Conservation (phyloP, 2,329 filamentous ascomycete genomes). For the Cladophialophora immunda region DNA sequence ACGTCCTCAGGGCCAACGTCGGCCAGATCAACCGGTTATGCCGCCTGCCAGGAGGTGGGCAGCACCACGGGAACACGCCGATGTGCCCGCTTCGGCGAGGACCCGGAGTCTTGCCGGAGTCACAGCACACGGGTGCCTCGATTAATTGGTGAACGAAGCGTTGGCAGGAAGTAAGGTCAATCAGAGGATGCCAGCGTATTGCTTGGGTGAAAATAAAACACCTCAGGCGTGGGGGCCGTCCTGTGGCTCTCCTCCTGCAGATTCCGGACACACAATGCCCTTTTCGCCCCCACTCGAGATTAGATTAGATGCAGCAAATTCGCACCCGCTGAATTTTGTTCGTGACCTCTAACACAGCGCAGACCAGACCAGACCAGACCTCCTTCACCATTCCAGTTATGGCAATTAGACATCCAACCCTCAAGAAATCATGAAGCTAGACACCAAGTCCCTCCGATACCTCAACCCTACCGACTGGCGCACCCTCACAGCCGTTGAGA, state of each 20-base stretch:
- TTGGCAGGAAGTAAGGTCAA: not conserved
- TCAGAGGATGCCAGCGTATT: not conserved
- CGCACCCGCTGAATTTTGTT: not conserved
- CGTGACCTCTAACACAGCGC: not conserved
- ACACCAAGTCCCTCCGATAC: slow-evolving; percentile 92
- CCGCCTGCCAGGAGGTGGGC: not conserved
- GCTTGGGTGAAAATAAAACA: not conserved
- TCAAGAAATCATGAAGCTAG: slow-evolving; percentile 78
- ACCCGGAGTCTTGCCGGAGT: slow-evolving; percentile 2
- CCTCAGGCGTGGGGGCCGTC: not conserved
- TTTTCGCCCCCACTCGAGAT: not conserved
- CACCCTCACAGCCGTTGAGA: slow-evolving; percentile 90
- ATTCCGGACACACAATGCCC: no score
- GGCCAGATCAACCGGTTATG: not conserved
- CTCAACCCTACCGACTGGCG: slow-evolving; percentile 93
- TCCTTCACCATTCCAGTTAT: not conserved
- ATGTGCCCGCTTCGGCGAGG: not conserved
- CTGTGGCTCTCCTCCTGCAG: not conserved
- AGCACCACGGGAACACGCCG: not conserved
- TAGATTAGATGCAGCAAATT: slow-evolving; percentile 11
- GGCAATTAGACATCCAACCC: not conserved
- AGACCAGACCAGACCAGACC: not conserved
- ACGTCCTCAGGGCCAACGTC: not conserved
- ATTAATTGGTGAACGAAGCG: not conserved
- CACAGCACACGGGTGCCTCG: not conserved